These are phyloP conservation scores for Filobasidium wieringae DNA, from an alignment of 768 basidiomycete species.

Conservation along the genomic window DNA sequence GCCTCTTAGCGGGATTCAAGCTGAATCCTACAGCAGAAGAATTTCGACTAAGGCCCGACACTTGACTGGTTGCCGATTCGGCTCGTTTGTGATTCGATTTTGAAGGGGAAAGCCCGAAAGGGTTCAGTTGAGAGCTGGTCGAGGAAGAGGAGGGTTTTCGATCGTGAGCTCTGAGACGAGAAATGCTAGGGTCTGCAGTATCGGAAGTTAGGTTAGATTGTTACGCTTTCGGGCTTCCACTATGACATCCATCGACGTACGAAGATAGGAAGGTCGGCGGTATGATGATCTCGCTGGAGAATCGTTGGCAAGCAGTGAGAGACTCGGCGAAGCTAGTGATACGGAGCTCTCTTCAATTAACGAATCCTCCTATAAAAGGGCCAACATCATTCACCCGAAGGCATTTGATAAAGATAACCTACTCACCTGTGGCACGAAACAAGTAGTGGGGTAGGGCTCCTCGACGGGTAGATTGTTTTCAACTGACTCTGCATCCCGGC, in stretches of 20 bases:
- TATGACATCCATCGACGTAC: background rate
- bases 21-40: conserved; percentile 8
- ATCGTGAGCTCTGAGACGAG: conserved; percentile 36
- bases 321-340: too few relatives aligned
- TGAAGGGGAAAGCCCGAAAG: conserved; percentile 18
- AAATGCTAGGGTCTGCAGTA: conserved; percentile 28
- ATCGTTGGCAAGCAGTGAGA: conserved; percentile 3
- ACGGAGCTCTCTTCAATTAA: too few relatives aligned
- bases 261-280: conserved; percentile 18
- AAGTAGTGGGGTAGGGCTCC: too few relatives aligned
- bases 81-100: conserved; percentile 14
- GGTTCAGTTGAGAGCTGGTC: background rate
- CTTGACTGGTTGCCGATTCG: background rate
- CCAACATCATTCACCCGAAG: too few relatives aligned
- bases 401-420: too few relatives aligned
- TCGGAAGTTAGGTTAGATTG: background rate
- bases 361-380: too few relatives aligned
- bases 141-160: conserved; percentile 11
- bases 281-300: conserved; percentile 8
- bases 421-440: too few relatives aligned
- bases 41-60: background rate
- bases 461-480: too few relatives aligned
- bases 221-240: too few relatives aligned
- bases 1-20: too few relatives aligned
- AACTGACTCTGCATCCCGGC: too few relatives aligned